A percentile compares a stretch with the other conserved stretches of the same genome.
phyloP scores from a whole-genome alignment of 768 basidiomycete genomes.

The Ephemerocybe angulata region DNA sequence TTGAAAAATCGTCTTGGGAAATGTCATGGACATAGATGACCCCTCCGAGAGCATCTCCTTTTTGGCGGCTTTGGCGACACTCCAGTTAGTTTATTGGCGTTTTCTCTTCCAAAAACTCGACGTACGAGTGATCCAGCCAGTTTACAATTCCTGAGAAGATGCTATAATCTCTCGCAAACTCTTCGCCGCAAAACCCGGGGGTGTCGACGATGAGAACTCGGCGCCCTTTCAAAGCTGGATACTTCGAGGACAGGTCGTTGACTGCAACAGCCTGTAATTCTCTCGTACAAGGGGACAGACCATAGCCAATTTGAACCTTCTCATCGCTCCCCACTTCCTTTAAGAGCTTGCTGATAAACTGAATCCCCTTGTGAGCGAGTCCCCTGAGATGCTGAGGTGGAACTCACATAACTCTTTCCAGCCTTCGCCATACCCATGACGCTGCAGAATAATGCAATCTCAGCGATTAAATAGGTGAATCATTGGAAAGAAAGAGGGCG shows the following conservation, averaged over 20 bases:
- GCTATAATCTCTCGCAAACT: slow-evolving; percentile 15
- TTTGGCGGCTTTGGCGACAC: neutral
- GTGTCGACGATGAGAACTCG: slow-evolving; percentile 22
- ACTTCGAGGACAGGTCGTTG: neutral
- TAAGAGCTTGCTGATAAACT: slow-evolving; percentile 19
- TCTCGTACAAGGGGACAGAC: slow-evolving; percentile 22
- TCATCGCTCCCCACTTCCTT: neutral
- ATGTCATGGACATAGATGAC: slow-evolving; percentile 23
- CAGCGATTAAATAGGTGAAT: neutral
- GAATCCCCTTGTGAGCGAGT: neutral
- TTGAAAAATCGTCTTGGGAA: slow-evolving; percentile 26
- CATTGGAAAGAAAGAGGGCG: neutral
- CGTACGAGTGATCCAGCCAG: slow-evolving; percentile 26
- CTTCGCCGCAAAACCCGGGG: slow-evolving; percentile 26
- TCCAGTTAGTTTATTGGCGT: neutral
- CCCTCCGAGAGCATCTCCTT: slow-evolving; percentile 19
- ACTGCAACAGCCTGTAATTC: slow-evolving; percentile 15
- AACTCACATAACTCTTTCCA: slow-evolving; percentile 28
- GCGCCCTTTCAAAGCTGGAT: neutral
- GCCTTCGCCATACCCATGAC: slow-evolving; percentile 29
- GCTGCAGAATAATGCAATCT: slow-evolving; percentile 12
- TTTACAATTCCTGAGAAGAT: slow-evolving; percentile 21
- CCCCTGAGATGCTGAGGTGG: neutral
- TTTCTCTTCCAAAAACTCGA: neutral
- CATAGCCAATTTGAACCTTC: slow-evolving; percentile 17